Base-by-base conservation (phyloP, 1,284 basidiomycete species). In the Moesziomyces sp. region DNA sequence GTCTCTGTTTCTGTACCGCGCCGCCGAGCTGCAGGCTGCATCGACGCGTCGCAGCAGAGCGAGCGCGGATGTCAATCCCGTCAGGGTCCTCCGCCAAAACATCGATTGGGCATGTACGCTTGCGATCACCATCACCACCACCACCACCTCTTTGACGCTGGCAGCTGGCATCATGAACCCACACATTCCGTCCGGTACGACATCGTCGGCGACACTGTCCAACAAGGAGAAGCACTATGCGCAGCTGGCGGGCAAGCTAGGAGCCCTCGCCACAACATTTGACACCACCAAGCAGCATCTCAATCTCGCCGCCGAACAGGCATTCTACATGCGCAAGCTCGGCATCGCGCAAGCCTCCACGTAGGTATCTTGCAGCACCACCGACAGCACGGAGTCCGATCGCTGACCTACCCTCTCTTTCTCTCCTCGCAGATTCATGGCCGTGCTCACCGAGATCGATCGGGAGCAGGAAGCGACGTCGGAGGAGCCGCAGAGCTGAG, bases 321-420 rank as follows among this genome's bases (percentile, higher is more conserved):
- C 73, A 1, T 67, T 71, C 58, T 75, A 71, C 47, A 68, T 75
- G 57, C 62, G 73, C 48, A 72, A 75, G 40, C 58, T 75, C 8
- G 73, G 73, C n/a, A 64, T 72, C 24, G 65, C 67, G 0, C 73
- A 75, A 46, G 73, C 73, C 18, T 70, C 73, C 5, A 64, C 58
- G 73, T 75, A 24, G 54, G 73, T 72, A 38, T 16, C 38, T 28
- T 3, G 23, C 7, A 5, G n/a, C 16, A 30, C 8, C 26, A 5
- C 45, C 46, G n/a, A 44, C 28, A 18, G 16, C 35, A 3, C 21
- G 21, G 21, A 26, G 24, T 26, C 24, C 24, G 6, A 19, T 46
- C 9, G 44, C 44, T 46, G 45, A 23, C 21, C n/a, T 46, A 14
- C 45, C 9, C 30, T 46, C 13, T 7, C 35, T 38, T 16, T 16